These are phyloP conservation scores for Cryomyces minteri DNA, from an alignment of 495 filamentous ascomycete species.

Conservation along the genomic window DNA sequence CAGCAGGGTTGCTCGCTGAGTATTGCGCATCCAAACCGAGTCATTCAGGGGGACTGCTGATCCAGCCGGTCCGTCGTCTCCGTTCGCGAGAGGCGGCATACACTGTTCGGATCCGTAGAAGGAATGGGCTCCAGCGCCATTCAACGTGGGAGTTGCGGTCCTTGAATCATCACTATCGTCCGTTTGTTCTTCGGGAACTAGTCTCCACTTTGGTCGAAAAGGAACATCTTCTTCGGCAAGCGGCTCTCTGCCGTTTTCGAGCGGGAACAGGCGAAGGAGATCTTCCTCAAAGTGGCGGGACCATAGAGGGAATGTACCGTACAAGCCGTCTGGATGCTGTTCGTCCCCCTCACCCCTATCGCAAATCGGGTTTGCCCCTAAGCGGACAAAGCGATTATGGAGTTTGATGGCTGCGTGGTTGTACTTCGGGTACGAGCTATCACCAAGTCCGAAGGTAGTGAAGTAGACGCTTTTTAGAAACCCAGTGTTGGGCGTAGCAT, in stretches of 20 bases:
- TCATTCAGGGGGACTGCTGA: too few relatives aligned
- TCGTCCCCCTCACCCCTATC: conserved; percentile 77
- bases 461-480: conserved; percentile 52
- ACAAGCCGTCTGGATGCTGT: conserved; percentile 86
- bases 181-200: conserved; percentile 20
- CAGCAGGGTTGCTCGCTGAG: conserved; percentile 18
- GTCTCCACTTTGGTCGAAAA: conserved; percentile 63
- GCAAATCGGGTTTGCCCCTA: conserved; percentile 65
- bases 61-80: too few relatives aligned
- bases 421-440: conserved; percentile 86
- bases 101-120: too few relatives aligned
- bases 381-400: conserved; percentile 64
- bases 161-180: too few relatives aligned
- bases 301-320: conserved; percentile 74
- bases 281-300: conserved; percentile 40
- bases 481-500: conserved; percentile 17
- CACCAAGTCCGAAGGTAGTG: conserved; percentile 77
- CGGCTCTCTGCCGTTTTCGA: conserved; percentile 42
- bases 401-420: conserved; percentile 87
- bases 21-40: too few relatives aligned
- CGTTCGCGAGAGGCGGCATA: too few relatives aligned
- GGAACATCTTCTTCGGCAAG: conserved; percentile 59
- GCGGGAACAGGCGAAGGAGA: conserved; percentile 47
- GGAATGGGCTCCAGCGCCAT: too few relatives aligned
- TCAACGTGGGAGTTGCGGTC: too few relatives aligned